A percentile compares a stretch with the other conserved stretches of the same genome.
Conservation (phyloP, 345 rosid species). For the Ceriops zippeliana region DNA sequence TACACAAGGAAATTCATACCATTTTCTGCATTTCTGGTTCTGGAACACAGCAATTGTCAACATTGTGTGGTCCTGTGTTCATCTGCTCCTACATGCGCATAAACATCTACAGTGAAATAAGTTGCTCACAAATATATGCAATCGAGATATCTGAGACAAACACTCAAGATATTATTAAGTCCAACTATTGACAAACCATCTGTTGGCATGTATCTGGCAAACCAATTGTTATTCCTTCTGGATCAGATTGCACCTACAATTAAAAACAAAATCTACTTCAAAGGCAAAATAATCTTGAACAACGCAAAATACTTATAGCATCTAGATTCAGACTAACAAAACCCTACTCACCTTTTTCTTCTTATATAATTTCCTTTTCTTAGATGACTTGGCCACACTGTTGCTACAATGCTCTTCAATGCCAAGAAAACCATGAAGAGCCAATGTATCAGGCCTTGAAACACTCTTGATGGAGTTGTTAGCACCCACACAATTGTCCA, state of each 20-base stretch:
- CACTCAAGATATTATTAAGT: slow-evolving; percentile 4
- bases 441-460: slow-evolving; percentile 27
- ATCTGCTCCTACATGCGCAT: slow-evolving; percentile 32
- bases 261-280: slow-evolving; percentile 16
- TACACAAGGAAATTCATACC: slow-evolving; percentile 22
- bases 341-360: slow-evolving; percentile 50
- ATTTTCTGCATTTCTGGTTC: slow-evolving; percentile 40
- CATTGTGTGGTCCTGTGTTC: slow-evolving; percentile 39
- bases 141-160: slow-evolving; percentile 4
- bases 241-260: slow-evolving; percentile 34
- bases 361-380: slow-evolving; percentile 45
- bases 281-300: not conserved
- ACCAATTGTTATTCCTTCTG: slow-evolving; percentile 28
- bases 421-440: slow-evolving; percentile 25
- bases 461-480: slow-evolving; percentile 31
- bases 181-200: slow-evolving; percentile 29
- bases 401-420: slow-evolving; percentile 26
- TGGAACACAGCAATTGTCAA: slow-evolving; percentile 42
- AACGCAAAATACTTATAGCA: not conserved
- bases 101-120: not conserved
- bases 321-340: slow-evolving; percentile 12
- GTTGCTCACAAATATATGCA: not conserved
- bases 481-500: slow-evolving; percentile 21
- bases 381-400: slow-evolving; percentile 27
- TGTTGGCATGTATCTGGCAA: slow-evolving; percentile 41